phyloP scores from a whole-genome alignment of 1,139 yeast genomes.

The Pichia sp. region DNA sequence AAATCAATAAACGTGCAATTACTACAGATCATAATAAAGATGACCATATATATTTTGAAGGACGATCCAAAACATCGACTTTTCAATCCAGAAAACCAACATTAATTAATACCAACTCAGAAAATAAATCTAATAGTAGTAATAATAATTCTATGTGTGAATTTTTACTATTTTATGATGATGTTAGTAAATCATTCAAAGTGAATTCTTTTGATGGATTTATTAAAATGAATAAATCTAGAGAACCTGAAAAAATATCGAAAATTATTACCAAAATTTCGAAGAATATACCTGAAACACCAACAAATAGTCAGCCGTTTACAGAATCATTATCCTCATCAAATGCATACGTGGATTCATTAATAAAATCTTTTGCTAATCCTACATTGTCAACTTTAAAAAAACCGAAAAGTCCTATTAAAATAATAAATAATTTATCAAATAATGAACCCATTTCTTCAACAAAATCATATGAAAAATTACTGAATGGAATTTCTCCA shows the following conservation, averaged over 20 bases:
- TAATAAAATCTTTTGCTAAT: neutral
- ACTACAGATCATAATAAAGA: conserved; percentile 7
- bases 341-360: neutral
- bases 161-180: conserved; percentile 24
- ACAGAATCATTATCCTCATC: neutral
- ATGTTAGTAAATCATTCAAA: conserved; percentile 21
- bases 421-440: neutral
- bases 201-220: conserved; percentile 23
- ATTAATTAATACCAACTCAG: neutral
- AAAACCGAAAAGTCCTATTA: neutral
- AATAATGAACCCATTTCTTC: neutral
- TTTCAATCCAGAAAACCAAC: conserved; percentile 2
- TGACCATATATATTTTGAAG: conserved; percentile 24
- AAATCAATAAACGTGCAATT: conserved; percentile 15
- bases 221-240: conserved; percentile 27
- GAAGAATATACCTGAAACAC: neutral
- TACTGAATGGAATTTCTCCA: conserved; percentile 8
- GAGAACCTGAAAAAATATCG: conserved; percentile 23
- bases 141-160: conserved; percentile 15
- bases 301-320: no score
- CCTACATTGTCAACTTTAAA: neutral
- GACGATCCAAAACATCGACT: conserved; percentile 10
- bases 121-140: no score
- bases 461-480: conserved; percentile 2
- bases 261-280: conserved; percentile 5